Base-by-base conservation (phyloP, 2,329 filamentous ascomycete genomes). In the Davidsoniella virescens region DNA sequence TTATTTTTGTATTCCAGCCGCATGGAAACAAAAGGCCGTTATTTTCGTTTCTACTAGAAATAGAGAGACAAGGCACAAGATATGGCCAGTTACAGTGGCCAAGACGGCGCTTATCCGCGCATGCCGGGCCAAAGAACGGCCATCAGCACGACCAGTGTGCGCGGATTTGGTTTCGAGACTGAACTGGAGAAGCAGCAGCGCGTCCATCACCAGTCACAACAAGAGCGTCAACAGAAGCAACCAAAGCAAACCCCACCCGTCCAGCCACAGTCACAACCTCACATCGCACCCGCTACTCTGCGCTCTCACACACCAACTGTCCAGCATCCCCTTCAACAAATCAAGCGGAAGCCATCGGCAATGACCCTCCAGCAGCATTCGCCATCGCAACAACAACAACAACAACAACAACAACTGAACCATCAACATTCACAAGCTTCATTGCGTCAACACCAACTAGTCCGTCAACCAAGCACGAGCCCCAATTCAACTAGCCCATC, bases 51-150 rank as follows among this genome's bases (percentile, higher is more conserved):
- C 29, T 33, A 7, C 26, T 29, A 7, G 26, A 29, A 36, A 47
- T 36, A 47, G 12, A 29, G 17, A 29, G 23, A 9, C 9, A 18
- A 37, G n/a, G 39, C 10, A 26, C 38, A 40, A 17, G 25, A 14
- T 17, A 44, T 42, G 39, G 41, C 48, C 38, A 44, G 44, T 36
- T 43, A 38, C 40, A 38, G 23, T n/a, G 20, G 46, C 38, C 50
- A 52, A 33, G 41, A 52, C 50, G 45, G 50, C 29, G 50, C 50
- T 14, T 52, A 52, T 36, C 50, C 50, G 29, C 45, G 46, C 12
- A 38, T 48, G 20, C 45, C 50, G 29, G 50, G 50, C n/a, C 49
- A 47, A 26, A 23, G 26, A 12, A 43, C 23, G n/a, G 38, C 38
- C 12, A n/a, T 36, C 2, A 47, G 44, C 23, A 43, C 40, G 25